Base-by-base conservation (phyloP, 2,329 filamentous ascomycete species). In the Colletotrichum shisoi region DNA sequence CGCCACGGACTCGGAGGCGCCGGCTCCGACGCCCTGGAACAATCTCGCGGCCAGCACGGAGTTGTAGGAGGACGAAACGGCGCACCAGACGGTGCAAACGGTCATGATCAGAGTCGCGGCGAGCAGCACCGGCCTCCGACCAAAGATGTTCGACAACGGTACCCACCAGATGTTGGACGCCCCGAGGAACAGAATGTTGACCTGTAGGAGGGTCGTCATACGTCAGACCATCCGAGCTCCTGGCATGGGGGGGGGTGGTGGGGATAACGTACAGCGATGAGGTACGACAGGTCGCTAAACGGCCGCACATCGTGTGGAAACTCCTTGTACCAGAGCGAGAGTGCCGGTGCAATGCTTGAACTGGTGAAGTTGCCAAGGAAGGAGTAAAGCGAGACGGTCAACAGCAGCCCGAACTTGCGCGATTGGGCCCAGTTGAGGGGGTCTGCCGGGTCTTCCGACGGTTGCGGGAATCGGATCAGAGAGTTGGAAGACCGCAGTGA, bases 141-240 rank as follows among this genome's bases (percentile, higher is more conserved):
- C 78, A 31, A 75, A 69, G 27, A 74, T 72, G 48, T 79, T 79
- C 0, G 78, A 74, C 52, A 79, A 34, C 0, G 78, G 78, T 1
- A 79, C 78, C 73, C 77, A 78, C 54, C 73, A 71, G 13, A 79
- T 73, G 9, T 79, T 80, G 0, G 73, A 71, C 0, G 74, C 73
- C 0, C 78, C 78, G 0, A 79, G 62, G 1, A 78, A 70, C 0
- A 80, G 64, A 0, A 78, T 66, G n/a, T 76, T 74, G 6, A 77
- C 71, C 77, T 79, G 15, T 1, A 19, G 6, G 0, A 12, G 8
- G n/a, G n/a, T 6, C 17, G n/a, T 5, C 21, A 21, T 1, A 11
- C 15, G 62, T 40, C 3, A 51, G 12, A 31, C 21, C 9, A 57
- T 15, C 8, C 3, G 3, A 1, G 3, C 4, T 4, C 19, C 17